These are phyloP conservation scores for Hypholoma fasciculare DNA, from an alignment of 768 basidiomycete species.

Conservation along the genomic window DNA sequence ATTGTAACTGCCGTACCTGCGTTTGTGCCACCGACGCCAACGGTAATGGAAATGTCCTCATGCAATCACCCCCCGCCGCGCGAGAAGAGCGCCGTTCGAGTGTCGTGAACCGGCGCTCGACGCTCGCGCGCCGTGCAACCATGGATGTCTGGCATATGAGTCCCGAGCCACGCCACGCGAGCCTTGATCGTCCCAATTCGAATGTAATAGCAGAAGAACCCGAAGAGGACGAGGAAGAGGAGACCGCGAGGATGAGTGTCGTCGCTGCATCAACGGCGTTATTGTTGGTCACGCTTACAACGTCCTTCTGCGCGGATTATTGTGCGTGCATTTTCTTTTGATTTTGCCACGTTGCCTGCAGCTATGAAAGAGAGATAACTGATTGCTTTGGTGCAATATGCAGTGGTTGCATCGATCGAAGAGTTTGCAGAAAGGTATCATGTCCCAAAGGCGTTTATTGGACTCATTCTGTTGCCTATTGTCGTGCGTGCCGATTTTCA, in stretches of 20 bases:
- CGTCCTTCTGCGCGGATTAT: constrained; percentile 89
- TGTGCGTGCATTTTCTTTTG: constrained; percentile 43
- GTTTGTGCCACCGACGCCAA: neutral
- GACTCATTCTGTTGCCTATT: constrained; percentile 83
- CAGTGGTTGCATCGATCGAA: constrained; percentile 91
- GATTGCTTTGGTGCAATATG: neutral
- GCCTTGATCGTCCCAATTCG: neutral
- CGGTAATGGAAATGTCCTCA: neutral
- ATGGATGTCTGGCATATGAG: neutral
- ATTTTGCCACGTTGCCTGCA: constrained; percentile 13
- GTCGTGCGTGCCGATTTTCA: constrained; percentile 51
- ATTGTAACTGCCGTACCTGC: constrained; percentile 9
- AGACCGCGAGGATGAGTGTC: constrained; percentile 66
- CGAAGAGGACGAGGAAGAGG: constrained; percentile 34
- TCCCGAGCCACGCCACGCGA: neutral
- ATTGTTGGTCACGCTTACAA: constrained; percentile 73
- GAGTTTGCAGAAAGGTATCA: constrained; percentile 80
- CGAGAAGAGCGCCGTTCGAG: neutral
- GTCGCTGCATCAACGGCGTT: constrained; percentile 67
- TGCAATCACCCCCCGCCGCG: neutral
- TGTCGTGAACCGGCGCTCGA: neutral
- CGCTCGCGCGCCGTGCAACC: neutral
- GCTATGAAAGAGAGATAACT: neutral
- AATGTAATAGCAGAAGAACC: constrained; percentile 15
- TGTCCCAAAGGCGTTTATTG: constrained; percentile 86